Percentiles rank a stretch among this genome's conserved stretches.
Conservation (phyloP, 139 green algal species). For the Haematococcus lacustris region DNA sequence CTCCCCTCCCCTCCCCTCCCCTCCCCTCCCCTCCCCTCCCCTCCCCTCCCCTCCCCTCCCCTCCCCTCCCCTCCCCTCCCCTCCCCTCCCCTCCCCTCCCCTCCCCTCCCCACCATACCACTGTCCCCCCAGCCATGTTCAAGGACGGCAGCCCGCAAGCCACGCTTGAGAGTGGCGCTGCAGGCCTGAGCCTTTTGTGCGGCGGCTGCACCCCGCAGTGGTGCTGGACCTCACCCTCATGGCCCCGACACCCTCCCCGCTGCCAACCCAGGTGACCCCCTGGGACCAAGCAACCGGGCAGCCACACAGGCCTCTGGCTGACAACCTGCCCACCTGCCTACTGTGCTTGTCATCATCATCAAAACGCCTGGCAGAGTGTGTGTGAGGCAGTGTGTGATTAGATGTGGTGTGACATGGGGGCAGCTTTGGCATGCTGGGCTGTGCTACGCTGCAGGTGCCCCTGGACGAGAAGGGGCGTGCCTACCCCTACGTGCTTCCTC, state of each 20-base stretch:
- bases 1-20: too few relatives aligned
- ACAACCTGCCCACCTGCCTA: neutral
- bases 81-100: too few relatives aligned
- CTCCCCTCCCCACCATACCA: too few relatives aligned
- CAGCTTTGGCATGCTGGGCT: neutral
- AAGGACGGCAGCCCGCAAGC: too few relatives aligned
- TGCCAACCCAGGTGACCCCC: constrained; percentile 2
- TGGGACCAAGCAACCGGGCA: neutral
- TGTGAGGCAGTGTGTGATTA: neutral
- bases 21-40: too few relatives aligned
- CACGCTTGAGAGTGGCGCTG: too few relatives aligned
- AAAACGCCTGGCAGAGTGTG: neutral
- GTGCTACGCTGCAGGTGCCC: constrained; percentile 3
- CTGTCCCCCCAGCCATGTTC: too few relatives aligned
- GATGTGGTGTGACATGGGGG: neutral
- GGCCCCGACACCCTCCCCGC: neutral
- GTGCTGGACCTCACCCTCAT: constrained; percentile 3
- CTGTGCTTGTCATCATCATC: neutral
- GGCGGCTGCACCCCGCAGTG: neutral
- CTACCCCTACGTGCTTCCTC: constrained; percentile 29
- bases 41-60: too few relatives aligned
- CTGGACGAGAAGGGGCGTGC: constrained; percentile 22
- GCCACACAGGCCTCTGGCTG: neutral
- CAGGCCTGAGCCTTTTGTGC: constrained; percentile 3
- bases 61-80: too few relatives aligned